Evolutionary conservation across 2,329 filamentous ascomycete genomes (phyloP).

Genomic region (Chalaropsis thielavioides): DNA sequence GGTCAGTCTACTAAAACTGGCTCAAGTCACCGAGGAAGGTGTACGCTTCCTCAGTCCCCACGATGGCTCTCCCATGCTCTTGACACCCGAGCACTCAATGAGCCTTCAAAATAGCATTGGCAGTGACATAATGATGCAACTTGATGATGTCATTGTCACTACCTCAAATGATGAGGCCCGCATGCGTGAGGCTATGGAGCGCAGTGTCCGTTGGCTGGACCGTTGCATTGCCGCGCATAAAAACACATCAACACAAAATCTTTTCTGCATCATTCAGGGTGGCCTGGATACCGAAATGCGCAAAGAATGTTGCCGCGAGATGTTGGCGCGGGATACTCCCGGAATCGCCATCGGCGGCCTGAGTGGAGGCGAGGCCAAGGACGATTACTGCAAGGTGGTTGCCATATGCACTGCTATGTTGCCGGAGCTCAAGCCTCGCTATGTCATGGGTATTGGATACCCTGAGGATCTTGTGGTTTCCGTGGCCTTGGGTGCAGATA

Average conservation of each 20-base stretch:
- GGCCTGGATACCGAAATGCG: constrained; percentile 81
- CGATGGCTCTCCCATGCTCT: constrained; percentile 86
- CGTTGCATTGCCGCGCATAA: constrained; percentile 83
- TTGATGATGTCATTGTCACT: constrained; percentile 94
- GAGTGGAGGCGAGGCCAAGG: constrained; percentile 88
- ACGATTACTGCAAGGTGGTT: constrained; percentile 82
- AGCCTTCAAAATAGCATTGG: constrained; percentile 92
- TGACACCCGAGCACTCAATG: constrained; percentile 95
- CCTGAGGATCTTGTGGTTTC: constrained; percentile 92
- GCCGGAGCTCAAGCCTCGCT: constrained; percentile 85
- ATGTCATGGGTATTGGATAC: constrained; percentile 98
- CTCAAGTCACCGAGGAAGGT: constrained; percentile 86
- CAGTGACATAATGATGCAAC: constrained; percentile 98
- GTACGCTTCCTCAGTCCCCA: constrained; percentile 94
- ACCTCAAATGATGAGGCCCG: constrained; percentile 78
- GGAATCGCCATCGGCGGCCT: constrained; percentile 93
- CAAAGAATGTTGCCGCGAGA: constrained; percentile 65
- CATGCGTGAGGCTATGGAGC: constrained; percentile 89
- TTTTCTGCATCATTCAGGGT: constrained; percentile 98
- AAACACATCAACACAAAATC: constrained; percentile 69
- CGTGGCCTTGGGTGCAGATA: constrained; percentile 86
- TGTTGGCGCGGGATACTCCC: constrained; percentile 82
- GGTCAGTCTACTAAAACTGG: constrained; percentile 88
- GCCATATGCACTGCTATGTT: constrained; percentile 70
- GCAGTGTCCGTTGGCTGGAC: constrained; percentile 90